Base-by-base conservation (phyloP, 345 rosid species). In the Salix viminalis region DNA sequence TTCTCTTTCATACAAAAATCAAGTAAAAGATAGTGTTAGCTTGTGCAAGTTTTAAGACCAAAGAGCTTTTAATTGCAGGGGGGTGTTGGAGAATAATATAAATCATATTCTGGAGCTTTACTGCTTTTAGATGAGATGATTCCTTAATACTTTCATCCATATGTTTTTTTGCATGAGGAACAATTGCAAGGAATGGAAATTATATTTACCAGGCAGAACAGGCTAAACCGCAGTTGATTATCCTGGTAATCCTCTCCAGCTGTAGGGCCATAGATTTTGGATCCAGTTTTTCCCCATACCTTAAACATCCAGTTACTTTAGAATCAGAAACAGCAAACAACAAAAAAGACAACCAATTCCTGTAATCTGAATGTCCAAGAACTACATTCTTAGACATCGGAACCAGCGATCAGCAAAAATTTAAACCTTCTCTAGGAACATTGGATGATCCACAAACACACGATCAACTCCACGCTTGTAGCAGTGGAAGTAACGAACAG, bases 271-370 rank as follows among this genome's bases (percentile, higher is more conserved):
- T 96, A 96, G 82, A 96, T 83, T 87, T 93, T 90, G 42, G 96
- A 89, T 79, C 86, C 92, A 18, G 98, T 96, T 86, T 91, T 93
- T 41, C 99, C 99, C 92, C 91, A 77, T 32, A 95, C 97, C 99
- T 94, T 39, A 52, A 70, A 11, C 12, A 70, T 30, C 32, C 56
- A 70, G 42, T 78, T 24, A 76, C 67, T 68, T 73, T 50, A 82
- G 26, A 23, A 62, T 78, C 62, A 71, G 77, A 71, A 73, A 21
- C 70, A 62, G n/a, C 1, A 71, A 10, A 21, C 19, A 48, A 32
- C 7, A 7, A 8, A 37, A 14, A 21, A 56, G 28, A n/a, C 28
- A n/a, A n/a, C 64, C 64, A n/a, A n/a, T n/a, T 58, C 52, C 14
- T 46, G n/a, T 18, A 4, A 5, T 39, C 18, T 16, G 18, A 24